Percentiles rank a stretch among this genome's conserved stretches.
phyloP scores from a whole-genome alignment of 352 stramenopile genomes.

The Phytophthora vignae region DNA sequence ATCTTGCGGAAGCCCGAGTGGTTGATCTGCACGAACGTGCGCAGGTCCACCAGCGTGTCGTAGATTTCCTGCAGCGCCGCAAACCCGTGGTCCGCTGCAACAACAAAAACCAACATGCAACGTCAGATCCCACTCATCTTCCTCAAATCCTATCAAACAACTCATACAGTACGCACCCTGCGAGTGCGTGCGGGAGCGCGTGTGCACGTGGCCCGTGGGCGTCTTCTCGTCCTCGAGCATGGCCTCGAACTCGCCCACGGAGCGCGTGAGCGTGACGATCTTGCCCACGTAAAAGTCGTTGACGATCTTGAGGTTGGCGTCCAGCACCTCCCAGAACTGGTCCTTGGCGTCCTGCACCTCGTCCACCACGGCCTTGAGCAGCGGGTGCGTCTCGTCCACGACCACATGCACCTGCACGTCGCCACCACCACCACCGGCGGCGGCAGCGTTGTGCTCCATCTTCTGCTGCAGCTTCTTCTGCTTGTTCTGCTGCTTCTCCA shows the following conservation, averaged over 20 bases:
- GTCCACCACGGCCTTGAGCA: constrained; percentile 58
- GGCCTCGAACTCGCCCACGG: constrained; percentile 79
- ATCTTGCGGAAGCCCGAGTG: constrained; percentile 94
- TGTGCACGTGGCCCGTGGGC: constrained; percentile 80
- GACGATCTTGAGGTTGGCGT: constrained; percentile 83
- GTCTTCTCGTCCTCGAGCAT: constrained; percentile 74
- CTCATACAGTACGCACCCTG: constrained; percentile 48
- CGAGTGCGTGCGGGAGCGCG: constrained; percentile 63
- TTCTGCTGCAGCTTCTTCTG: constrained; percentile 75
- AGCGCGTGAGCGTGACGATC: constrained; percentile 70
- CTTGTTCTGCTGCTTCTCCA: constrained; percentile 83
- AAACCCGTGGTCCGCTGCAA: constrained; percentile 74
- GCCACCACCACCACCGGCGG: background rate
- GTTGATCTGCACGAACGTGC: constrained; percentile 93
- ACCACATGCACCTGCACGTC: constrained; percentile 44
- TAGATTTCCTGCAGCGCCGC: constrained; percentile 90
- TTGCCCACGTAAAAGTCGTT: constrained; percentile 88
- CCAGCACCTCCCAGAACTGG: constrained; percentile 86
- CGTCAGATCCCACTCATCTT: constrained; percentile 2
- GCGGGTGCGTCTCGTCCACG: constrained; percentile 72
- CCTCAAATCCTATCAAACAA: background rate
- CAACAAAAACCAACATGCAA: constrained; percentile 7
- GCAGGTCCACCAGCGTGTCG: constrained; percentile 89
- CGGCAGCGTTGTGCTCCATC: constrained; percentile 28
- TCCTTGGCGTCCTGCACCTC: constrained; percentile 79